A percentile compares a stretch with the other conserved stretches of the same genome.
These are phyloP conservation scores for Candida ipomoeae DNA, from an alignment of 805 yeast genomes.

Conservation along the genomic window DNA sequence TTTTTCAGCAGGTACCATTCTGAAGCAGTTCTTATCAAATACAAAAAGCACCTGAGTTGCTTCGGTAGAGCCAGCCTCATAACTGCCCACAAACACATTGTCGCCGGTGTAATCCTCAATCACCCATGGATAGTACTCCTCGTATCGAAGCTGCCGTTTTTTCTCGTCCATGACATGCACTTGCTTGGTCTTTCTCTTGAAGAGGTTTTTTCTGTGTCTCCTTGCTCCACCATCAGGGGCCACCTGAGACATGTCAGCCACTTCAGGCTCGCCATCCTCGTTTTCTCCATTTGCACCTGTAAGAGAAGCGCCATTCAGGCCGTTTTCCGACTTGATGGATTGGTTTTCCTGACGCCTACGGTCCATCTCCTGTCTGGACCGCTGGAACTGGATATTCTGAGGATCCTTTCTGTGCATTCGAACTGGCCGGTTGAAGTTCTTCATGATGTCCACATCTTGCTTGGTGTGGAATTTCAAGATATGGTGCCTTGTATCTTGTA, in stretches of 20 bases:
- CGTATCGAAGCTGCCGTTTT: conserved; percentile 81
- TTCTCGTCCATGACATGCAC: conserved; percentile 76
- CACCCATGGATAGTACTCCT: conserved; percentile 97
- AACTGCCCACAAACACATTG: conserved; percentile 93
- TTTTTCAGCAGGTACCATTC: conserved; percentile 92
- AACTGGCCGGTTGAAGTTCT: conserved; percentile 75
- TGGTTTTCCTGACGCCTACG: conserved; percentile 40
- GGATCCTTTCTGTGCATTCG: conserved; percentile 93
- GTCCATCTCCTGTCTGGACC: conserved; percentile 73
- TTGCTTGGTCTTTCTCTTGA: conserved; percentile 81
- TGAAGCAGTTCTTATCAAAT: conserved; percentile 82
- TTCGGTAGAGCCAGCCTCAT: conserved; percentile 86
- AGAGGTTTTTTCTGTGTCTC: conserved; percentile 47
- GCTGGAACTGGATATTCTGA: conserved; percentile 79
- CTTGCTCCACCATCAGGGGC: conserved; percentile 94
- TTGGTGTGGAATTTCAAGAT: conserved; percentile 75
- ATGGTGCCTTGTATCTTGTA: conserved; percentile 72
- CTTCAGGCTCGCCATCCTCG: conserved; percentile 16
- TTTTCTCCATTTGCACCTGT: conserved; percentile 13
- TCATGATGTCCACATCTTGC: conserved; percentile 64
- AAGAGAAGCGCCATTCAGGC: conserved; percentile 14
- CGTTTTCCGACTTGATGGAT: conserved; percentile 19
- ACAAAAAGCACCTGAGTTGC: conserved; percentile 76
- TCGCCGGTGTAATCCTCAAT: conserved; percentile 93
- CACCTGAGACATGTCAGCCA: conserved; percentile 57